A percentile compares a stretch with the other conserved stretches of the same genome.
Evolutionary conservation across 352 stramenopile species (phyloP).

Genomic region (Pythium phragmitis): DNA sequence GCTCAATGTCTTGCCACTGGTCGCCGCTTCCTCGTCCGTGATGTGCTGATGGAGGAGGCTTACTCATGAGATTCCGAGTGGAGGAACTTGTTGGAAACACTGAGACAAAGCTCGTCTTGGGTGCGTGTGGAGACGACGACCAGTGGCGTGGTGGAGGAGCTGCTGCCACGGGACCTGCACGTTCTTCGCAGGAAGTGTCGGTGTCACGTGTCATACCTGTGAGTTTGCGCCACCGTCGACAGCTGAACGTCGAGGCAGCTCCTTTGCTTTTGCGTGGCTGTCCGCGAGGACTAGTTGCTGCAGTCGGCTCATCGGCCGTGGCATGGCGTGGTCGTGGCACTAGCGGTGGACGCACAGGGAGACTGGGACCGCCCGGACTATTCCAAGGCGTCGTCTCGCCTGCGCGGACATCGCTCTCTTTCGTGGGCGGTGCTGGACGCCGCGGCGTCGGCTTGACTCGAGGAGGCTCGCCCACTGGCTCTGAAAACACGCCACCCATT

Average conservation of each 20-base stretch:
- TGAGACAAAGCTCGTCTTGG: constrained; percentile 1
- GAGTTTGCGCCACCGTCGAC: constrained; percentile 39
- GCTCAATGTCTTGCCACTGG: constrained; percentile 10
- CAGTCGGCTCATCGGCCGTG: background rate
- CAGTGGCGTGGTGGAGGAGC: background rate
- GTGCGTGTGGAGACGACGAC: background rate
- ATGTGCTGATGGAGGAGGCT: background rate
- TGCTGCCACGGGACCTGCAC: background rate
- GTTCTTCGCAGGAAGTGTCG: background rate
- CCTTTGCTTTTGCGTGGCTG: constrained; percentile 1
- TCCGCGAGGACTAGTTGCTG: background rate
- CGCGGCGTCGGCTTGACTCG: background rate
- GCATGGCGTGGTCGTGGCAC: background rate
- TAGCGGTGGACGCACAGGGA: background rate
- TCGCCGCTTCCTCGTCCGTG: background rate
- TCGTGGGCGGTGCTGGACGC: background rate
- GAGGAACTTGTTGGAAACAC: constrained; percentile 7
- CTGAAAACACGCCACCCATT: too few relatives aligned
- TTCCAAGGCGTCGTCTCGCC: background rate
- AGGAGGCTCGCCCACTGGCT: too few relatives aligned
- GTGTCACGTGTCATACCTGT: constrained; percentile 24
- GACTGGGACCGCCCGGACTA: background rate
- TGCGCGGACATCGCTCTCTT: background rate
- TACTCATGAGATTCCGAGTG: background rate
- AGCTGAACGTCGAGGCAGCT: constrained; percentile 34